phyloP scores from a whole-genome alignment of 2,329 filamentous ascomycete genomes.

The Pseudonectria foliicola region DNA sequence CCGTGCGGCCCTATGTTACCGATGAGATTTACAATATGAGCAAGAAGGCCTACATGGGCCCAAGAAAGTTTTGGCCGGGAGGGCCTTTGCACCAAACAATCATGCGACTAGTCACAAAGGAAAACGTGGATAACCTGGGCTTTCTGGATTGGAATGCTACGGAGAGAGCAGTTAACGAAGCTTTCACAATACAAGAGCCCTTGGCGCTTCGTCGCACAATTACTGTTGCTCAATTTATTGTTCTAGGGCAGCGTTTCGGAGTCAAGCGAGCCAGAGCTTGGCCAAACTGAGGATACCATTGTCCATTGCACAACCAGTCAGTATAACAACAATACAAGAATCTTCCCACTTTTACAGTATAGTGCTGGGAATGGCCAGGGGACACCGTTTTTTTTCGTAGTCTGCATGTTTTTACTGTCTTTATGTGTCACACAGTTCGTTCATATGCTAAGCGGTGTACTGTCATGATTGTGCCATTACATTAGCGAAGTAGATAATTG shows the following conservation, averaged over 20 bases:
- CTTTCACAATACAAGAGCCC: constrained; percentile 17
- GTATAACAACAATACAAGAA: no score
- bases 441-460: no score
- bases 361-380: no score
- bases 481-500: no score
- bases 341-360: no score
- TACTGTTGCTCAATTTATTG: constrained; percentile 2
- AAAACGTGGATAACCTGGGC: constrained; percentile 31
- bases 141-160: constrained; percentile 30
- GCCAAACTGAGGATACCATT: no score
- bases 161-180: constrained; percentile 22
- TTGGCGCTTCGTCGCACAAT: constrained; percentile 3
- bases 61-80: constrained; percentile 30
- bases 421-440: no score
- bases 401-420: no score
- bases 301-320: no score
- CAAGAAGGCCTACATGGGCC: constrained; percentile 45
- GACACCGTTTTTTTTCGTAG: no score
- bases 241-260: constrained; percentile 1
- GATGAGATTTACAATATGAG: constrained; percentile 42
- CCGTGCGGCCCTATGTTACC: constrained; percentile 41
- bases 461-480: no score
- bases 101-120: constrained; percentile 24
- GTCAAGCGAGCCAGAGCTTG: constrained; percentile 1
- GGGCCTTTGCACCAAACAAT: constrained; percentile 36